phyloP scores from a whole-genome alignment of 495 filamentous ascomycete genomes.

The Lophiostoma macrostomum region DNA sequence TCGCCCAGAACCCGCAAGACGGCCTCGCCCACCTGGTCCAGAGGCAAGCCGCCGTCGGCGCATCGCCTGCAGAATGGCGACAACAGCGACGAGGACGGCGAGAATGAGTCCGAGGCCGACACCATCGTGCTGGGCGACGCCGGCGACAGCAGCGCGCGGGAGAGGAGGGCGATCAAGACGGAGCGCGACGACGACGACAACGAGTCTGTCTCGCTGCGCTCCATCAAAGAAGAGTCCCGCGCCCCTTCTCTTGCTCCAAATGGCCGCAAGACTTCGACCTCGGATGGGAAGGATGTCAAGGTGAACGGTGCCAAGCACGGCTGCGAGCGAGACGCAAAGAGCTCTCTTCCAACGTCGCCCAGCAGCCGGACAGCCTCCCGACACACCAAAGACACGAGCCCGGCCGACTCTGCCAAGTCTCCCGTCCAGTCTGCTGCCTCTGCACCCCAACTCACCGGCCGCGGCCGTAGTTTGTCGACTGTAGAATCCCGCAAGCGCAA shows the following conservation, averaged over 20 bases:
- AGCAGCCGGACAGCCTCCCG: slow-evolving; percentile 26
- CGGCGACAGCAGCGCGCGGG: background rate
- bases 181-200: slow-evolving; percentile 30
- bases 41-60: background rate
- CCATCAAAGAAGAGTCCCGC: slow-evolving; percentile 10
- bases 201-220: background rate
- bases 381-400: slow-evolving; percentile 27
- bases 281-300: slow-evolving; percentile 16
- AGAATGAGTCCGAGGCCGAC: slow-evolving; percentile 35
- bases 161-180: slow-evolving; percentile 26
- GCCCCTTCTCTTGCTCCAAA: slow-evolving; percentile 17
- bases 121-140: slow-evolving; percentile 30
- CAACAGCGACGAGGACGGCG: slow-evolving; percentile 18
- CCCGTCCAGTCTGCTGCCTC: slow-evolving; percentile 19
- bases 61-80: slow-evolving; percentile 24
- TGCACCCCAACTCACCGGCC: slow-evolving; percentile 18
- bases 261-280: slow-evolving; percentile 10
- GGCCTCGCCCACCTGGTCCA: slow-evolving; percentile 7
- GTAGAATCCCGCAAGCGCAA: slow-evolving; percentile 31
- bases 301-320: slow-evolving; percentile 30
- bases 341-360: slow-evolving; percentile 28
- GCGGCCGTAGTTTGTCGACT: slow-evolving; percentile 29
- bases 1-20: slow-evolving; percentile 7
- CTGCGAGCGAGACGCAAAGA: slow-evolving; percentile 29
- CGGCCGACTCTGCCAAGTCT: slow-evolving; percentile 20